Evolutionary conservation across 306 rosid genomes (phyloP).

Genomic region (Elaeagnus macrophylla): DNA sequence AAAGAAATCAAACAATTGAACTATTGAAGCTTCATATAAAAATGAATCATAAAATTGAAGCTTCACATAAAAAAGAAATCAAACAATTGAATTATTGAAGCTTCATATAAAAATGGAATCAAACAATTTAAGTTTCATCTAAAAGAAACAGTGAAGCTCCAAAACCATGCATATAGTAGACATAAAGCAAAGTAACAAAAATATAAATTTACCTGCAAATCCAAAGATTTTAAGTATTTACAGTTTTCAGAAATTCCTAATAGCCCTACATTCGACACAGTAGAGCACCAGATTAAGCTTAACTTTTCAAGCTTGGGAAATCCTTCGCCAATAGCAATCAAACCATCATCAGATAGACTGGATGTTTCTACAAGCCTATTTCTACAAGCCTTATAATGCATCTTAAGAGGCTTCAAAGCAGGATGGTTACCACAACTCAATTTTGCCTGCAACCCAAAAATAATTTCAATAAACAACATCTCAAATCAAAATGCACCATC

Average conservation of each 20-base stretch:
- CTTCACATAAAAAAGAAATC: neutral
- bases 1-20: neutral
- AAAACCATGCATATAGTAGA: neutral
- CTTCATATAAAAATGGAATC: neutral
- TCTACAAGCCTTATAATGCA: constrained; percentile 18
- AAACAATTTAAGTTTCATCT: neutral
- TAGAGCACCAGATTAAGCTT: constrained; percentile 87
- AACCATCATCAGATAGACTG: constrained; percentile 63
- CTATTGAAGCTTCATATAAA: neutral
- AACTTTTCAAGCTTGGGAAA: constrained; percentile 68
- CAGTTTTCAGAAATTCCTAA: constrained; percentile 52
- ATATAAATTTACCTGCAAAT: constrained; percentile 57
- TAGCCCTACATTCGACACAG: constrained; percentile 56
- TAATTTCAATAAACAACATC: neutral
- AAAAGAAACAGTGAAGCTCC: neutral
- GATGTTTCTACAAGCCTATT: constrained; percentile 39
- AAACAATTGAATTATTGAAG: neutral
- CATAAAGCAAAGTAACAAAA: neutral
- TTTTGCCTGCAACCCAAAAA: constrained; percentile 35
- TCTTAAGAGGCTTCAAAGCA: constrained; percentile 25
- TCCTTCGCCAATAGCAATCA: constrained; percentile 62
- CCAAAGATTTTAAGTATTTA: constrained; percentile 53
- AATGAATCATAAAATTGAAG: neutral
- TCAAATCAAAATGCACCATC: neutral
- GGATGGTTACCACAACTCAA: constrained; percentile 24